Evolutionary conservation across 176 grass and related monocot species (phyloP).

Genomic region (Carex scoparia): DNA sequence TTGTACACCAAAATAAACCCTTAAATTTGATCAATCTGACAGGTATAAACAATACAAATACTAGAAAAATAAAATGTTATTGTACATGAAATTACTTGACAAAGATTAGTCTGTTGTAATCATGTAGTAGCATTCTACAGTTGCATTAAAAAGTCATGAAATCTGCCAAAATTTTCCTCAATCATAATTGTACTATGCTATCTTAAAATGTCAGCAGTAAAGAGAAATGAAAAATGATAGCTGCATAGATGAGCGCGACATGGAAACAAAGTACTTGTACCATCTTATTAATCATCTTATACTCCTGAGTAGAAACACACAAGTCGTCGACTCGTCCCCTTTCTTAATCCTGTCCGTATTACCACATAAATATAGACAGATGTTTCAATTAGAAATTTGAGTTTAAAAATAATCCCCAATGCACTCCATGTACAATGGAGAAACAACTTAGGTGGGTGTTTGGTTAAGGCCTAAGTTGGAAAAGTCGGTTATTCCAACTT

Average conservation of each 20-base stretch:
- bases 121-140: neutral
- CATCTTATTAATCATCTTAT: neutral
- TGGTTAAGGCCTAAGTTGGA: no score
- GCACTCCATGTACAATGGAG: neutral
- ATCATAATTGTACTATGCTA: neutral
- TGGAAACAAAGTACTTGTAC: neutral
- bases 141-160: constrained; percentile 5
- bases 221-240: neutral
- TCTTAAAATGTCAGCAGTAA: neutral
- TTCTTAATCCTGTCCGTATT: neutral
- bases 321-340: neutral
- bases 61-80: neutral
- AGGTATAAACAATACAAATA: neutral
- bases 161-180: neutral
- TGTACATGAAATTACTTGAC: constrained; percentile 6
- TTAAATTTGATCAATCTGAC: constrained; percentile 5
- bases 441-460: neutral
- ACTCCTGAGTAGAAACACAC: neutral
- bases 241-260: neutral
- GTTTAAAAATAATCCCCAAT: neutral
- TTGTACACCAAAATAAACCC: neutral
- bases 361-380: neutral
- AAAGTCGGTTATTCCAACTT: no score
- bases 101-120: neutral
- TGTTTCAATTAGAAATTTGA: neutral